phyloP scores from a whole-genome alignment of 495 filamentous ascomycete species.

The Chaetomium tenue region DNA sequence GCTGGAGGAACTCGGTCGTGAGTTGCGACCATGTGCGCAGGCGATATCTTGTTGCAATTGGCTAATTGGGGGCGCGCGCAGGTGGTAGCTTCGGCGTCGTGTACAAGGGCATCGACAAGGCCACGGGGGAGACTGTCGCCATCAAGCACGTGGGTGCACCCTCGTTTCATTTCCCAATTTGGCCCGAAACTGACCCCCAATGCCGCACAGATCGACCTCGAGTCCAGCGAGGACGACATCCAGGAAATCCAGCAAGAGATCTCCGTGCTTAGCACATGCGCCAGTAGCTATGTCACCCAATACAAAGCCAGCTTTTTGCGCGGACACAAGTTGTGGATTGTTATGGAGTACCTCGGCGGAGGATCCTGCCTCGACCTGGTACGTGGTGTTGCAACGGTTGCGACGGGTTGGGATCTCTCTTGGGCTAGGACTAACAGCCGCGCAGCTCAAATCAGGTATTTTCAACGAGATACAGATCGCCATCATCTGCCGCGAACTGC shows the following conservation, averaged over 20 bases:
- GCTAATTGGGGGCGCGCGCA: constrained; percentile 26
- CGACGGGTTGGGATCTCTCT: background rate
- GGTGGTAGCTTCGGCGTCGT: constrained; percentile 95
- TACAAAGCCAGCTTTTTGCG: constrained; percentile 95
- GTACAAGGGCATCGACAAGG: constrained; percentile 88
- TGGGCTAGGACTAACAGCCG: constrained; percentile 30
- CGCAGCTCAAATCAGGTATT: constrained; percentile 82
- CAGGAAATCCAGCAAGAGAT: constrained; percentile 98
- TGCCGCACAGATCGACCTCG: constrained; percentile 79
- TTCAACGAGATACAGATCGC: constrained; percentile 91
- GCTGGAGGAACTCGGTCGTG: constrained; percentile 89
- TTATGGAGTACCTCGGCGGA: constrained; percentile 96
- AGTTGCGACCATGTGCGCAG: constrained; percentile 39
- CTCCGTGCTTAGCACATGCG: constrained; percentile 88
- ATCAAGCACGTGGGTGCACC: constrained; percentile 76
- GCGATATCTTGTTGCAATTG: constrained; percentile 19
- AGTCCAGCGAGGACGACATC: constrained; percentile 96
- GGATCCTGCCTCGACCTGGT: constrained; percentile 92
- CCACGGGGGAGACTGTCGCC: constrained; percentile 84
- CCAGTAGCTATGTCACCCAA: constrained; percentile 88
- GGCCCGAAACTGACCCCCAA: background rate
- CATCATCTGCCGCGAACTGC: constrained; percentile 87
- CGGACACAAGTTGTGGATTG: constrained; percentile 96
- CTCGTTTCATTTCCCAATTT: too few species aligned
- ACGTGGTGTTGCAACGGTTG: constrained; percentile 23